phyloP scores from a whole-genome alignment of 768 basidiomycete species.

The Tricholoma hemisulphureum region DNA sequence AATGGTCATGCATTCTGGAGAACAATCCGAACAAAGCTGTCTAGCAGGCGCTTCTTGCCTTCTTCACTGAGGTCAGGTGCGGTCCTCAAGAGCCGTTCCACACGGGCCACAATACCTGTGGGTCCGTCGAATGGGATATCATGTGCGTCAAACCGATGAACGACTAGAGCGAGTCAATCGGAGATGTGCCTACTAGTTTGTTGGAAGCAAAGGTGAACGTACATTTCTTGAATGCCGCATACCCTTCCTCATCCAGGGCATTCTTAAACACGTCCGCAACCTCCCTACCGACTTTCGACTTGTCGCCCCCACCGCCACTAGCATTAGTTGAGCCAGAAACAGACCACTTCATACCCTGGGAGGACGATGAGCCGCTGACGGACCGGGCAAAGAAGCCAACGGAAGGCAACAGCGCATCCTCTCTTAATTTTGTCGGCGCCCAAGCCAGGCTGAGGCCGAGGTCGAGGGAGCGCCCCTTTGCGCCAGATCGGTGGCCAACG shows the following conservation, averaged over 20 bases:
- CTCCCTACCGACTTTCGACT: constrained; percentile 42
- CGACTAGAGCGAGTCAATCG: constrained; percentile 60
- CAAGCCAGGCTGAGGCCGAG: constrained; percentile 67
- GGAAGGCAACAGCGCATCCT: constrained; percentile 60
- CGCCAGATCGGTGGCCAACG: constrained; percentile 42
- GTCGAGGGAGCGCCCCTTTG: constrained; percentile 71
- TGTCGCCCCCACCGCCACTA: constrained; percentile 19
- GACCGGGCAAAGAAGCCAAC: constrained; percentile 38
- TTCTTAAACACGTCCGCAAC: constrained; percentile 48
- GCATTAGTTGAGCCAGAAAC: constrained; percentile 25
- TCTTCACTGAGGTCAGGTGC: constrained; percentile 46
- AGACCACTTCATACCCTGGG: constrained; percentile 9
- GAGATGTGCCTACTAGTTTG: too few species aligned
- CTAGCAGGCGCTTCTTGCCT: constrained; percentile 52
- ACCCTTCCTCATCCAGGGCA: constrained; percentile 46
- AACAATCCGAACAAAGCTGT: constrained; percentile 61
- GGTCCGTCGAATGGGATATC: constrained; percentile 76
- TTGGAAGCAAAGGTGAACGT: constrained; percentile 6
- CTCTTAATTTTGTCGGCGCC: constrained; percentile 67
- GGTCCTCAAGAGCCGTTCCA: constrained; percentile 56
- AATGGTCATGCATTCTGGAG: constrained; percentile 41
- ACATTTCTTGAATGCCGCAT: constrained; percentile 64
- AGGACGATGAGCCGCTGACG: constrained; percentile 29
- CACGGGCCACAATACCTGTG: constrained; percentile 62
- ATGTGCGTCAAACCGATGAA: constrained; percentile 72